phyloP scores from a whole-genome alignment of 768 basidiomycete species.

The Hericium erinaceus region DNA sequence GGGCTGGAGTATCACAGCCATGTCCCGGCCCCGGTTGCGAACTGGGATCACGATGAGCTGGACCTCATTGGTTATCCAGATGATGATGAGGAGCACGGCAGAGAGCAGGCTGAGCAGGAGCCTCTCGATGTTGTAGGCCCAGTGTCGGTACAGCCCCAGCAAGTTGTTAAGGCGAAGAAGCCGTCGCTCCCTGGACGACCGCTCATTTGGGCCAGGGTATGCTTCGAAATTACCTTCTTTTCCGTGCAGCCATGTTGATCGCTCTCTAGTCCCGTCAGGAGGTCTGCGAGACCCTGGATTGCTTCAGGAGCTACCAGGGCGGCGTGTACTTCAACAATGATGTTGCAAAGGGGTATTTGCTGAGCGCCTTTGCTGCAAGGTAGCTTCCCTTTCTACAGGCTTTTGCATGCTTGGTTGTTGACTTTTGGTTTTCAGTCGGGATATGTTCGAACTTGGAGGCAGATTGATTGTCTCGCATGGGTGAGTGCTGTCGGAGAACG shows the following conservation, averaged over 20 bases:
- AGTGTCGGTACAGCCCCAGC: neutral
- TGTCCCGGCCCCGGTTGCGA: neutral
- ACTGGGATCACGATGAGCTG: neutral
- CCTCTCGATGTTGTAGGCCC: neutral
- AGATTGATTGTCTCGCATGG: conserved; percentile 78
- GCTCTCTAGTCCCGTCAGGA: conserved; percentile 64
- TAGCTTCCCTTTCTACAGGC: conserved; percentile 21
- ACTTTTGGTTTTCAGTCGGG: conserved; percentile 40
- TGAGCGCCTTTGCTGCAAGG: conserved; percentile 64
- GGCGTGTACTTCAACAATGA: conserved; percentile 64
- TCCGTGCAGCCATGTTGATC: conserved; percentile 1
- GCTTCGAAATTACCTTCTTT: neutral
- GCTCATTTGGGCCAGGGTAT: conserved; percentile 37
- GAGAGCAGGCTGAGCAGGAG: neutral
- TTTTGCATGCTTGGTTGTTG: conserved; percentile 6
- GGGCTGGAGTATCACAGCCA: neutral
- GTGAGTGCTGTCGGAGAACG: conserved; percentile 29
- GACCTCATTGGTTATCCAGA: neutral
- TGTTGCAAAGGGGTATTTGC: conserved; percentile 64
- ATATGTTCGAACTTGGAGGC: conserved; percentile 55
- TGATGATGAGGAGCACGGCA: neutral
- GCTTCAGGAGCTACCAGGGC: conserved; percentile 70
- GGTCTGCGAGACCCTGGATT: conserved; percentile 70
- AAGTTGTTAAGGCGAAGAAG: conserved; percentile 8
- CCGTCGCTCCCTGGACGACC: conserved; percentile 22